Conservation (phyloP, 1,284 basidiomycete species). For the Acaromyces ingoldii region DNA sequence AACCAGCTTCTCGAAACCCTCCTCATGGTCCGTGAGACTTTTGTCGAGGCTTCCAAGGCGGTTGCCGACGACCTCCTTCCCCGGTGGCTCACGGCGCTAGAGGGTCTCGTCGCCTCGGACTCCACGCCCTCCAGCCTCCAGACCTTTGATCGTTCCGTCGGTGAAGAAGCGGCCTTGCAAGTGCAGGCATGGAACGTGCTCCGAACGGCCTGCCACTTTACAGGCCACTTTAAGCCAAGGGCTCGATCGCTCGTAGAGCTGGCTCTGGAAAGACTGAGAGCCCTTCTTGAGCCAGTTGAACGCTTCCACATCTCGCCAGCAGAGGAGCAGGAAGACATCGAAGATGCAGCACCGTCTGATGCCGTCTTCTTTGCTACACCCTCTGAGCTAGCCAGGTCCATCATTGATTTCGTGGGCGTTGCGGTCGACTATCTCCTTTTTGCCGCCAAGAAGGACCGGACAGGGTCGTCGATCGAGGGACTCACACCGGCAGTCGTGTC, state of each 20-base stretch:
- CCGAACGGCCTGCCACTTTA: conserved; percentile 39
- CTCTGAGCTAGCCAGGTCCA: conserved; percentile 67
- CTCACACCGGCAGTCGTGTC: background rate
- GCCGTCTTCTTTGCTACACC: conserved; percentile 53
- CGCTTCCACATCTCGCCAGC: conserved; percentile 1
- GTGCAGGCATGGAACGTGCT: conserved; percentile 38
- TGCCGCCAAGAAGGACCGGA: background rate
- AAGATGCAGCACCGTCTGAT: conserved; percentile 61
- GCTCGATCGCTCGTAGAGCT: conserved; percentile 15
- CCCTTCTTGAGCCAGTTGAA: conserved; percentile 3
- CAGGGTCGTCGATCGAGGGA: background rate
- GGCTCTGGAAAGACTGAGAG: background rate
- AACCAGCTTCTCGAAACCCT: conserved; percentile 81
- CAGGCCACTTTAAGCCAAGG: conserved; percentile 28
- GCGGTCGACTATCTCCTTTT: background rate
- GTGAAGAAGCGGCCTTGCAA: conserved; percentile 29
- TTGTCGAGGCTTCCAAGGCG: conserved; percentile 77
- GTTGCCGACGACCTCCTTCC: conserved; percentile 76
- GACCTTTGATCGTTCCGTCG: conserved; percentile 7
- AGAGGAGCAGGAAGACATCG: conserved; percentile 57
- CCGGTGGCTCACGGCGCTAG: conserved; percentile 60
- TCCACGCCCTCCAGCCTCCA: background rate
- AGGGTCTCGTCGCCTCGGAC: conserved; percentile 17
- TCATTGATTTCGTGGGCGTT: conserved; percentile 71
- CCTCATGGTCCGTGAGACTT: conserved; percentile 89